phyloP scores from a whole-genome alignment of 345 rosid species.

The Eucalyptus cloeziana region DNA sequence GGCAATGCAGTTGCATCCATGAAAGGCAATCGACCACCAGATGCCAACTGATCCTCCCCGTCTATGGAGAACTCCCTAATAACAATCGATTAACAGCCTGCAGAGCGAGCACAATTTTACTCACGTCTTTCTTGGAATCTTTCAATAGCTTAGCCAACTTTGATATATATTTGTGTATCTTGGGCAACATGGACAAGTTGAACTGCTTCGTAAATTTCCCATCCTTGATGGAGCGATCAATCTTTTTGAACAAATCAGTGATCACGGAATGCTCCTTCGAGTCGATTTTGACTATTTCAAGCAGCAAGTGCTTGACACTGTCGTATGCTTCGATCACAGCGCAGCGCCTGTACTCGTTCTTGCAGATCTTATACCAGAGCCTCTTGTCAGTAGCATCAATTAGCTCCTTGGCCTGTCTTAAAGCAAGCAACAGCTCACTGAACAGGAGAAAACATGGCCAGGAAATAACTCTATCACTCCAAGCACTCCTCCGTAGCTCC shows the following conservation, averaged over 20 bases:
- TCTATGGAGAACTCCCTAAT: neutral
- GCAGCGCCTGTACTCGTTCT: slow-evolving; percentile 86
- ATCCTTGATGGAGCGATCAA: slow-evolving; percentile 47
- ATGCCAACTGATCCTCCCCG: slow-evolving; percentile 14
- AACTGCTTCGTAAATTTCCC: slow-evolving; percentile 74
- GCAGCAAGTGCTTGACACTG: slow-evolving; percentile 57
- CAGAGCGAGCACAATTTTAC: slow-evolving; percentile 54
- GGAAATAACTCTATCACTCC: slow-evolving; percentile 74
- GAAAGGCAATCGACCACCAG: slow-evolving; percentile 49
- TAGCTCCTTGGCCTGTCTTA: slow-evolving; percentile 80
- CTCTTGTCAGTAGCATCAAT: slow-evolving; percentile 83
- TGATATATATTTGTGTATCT: slow-evolving; percentile 50
- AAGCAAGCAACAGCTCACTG: slow-evolving; percentile 84
- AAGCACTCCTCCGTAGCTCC: slow-evolving; percentile 74
- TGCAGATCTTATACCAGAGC: slow-evolving; percentile 83
- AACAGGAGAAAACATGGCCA: slow-evolving; percentile 92
- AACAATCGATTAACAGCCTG: slow-evolving; percentile 80
- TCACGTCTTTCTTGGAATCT: slow-evolving; percentile 35
- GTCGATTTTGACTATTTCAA: slow-evolving; percentile 39
- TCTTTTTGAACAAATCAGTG: slow-evolving; percentile 57
- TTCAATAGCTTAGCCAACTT: slow-evolving; percentile 44
- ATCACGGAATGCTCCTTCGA: slow-evolving; percentile 76
- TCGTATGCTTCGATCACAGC: slow-evolving; percentile 87
- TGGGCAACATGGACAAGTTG: slow-evolving; percentile 50
- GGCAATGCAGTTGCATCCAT: slow-evolving; percentile 65